Base-by-base conservation (phyloP, 2,329 filamentous ascomycete genomes). In the Beauveria sp. region DNA sequence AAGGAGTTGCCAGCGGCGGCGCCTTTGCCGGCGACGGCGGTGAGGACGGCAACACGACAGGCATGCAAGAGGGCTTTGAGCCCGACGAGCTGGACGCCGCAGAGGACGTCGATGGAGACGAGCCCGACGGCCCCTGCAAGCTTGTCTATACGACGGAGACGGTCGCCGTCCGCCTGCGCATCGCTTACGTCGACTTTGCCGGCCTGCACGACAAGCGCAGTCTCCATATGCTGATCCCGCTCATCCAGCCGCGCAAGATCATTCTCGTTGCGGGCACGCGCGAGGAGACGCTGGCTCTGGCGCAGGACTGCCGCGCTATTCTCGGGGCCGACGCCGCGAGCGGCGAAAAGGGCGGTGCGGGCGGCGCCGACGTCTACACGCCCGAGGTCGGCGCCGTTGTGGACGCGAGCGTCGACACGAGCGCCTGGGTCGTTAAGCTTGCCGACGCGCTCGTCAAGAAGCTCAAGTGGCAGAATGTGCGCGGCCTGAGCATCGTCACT, bases 341-440 rank as follows among this genome's bases (percentile, higher is more conserved):
- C n/a, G 49, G 38, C 24, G 59, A 61, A 22, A 61, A 61, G 50
- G 42, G 59, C 43, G 40, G 18, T 20, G 79, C 80, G 43, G 75
- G 77, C 51, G 76, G 79, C 20, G 82, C 86, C 42, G 87, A 93
- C 65, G 90, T 99, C 5, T 93, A 93, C 71, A 92, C 91, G 0
- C 95, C 95, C 1, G 74, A 78, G 10, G 79, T 90, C n/a, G 92
- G 92, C 26, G 79, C 83, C 40, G 79, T 81, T 16, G 82, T 99
- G 48, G 88, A 99, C 73, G 95, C 93, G 14, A 97, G 93, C 70
- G 93, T 98, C 48, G 95, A 99, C 72, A 98, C 93, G 5, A 97
- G 98, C 72, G 93, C 95, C 4, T 99, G 96, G 95, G 88, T 90
- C 26, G 90, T 99, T 64, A 96, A 93, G 74, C 82, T 99, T 20